Base-by-base conservation (phyloP, 768 basidiomycete species). In the Auriscalpium microsporum region DNA sequence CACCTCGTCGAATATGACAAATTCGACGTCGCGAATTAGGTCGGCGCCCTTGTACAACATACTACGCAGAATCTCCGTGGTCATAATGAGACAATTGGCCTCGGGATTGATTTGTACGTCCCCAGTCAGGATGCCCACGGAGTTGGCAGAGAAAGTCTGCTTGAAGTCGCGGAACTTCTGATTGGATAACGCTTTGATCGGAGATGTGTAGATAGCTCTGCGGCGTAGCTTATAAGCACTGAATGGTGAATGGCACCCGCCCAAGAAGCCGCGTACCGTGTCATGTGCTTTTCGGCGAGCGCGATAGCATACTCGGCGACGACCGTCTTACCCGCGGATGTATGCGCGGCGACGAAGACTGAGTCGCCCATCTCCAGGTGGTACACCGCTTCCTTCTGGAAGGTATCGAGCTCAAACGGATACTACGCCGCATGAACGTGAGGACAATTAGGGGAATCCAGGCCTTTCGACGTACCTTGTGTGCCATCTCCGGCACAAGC, bases 31-130 rank as follows among this genome's bases (percentile, higher is more conserved):
- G 36, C 96, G 83, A 63, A 99, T 99, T 19, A 99, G 76, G 73
- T 99, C 96, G 10, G 96, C 96, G 2, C 96, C 96, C 69, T 98
- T 95, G 73, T 97, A 97, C 19, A 99, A 79, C 96, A 99, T 99
- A 64, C 90, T 93, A 63, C 96, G 81, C 59, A 99, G 71, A 67
- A 99, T 99, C 69, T 99, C 96, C 21, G 96, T 99, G 10, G 93
- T 94, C 88, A 98, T 97, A 52, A 99, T 89, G 50, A 99, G 75
- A 70, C 96, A 99, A 59, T 83, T 90, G 35, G 92, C 96, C 73
- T 99, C 96, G 0, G 96, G 89, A 67, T 99, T 99, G 65, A 99
- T 98, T 69, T 97, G 96, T 10, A 99, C 95, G 75, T 99, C 96
- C 53, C 96, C 96, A 0, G 96, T 99, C 55, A 99, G 72, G 51